Evolutionary conservation across 2,329 filamentous ascomycete species (phyloP), one percentile per base, ranked within the genome.

Genomic region (Fusarium marasasianum): DNA sequence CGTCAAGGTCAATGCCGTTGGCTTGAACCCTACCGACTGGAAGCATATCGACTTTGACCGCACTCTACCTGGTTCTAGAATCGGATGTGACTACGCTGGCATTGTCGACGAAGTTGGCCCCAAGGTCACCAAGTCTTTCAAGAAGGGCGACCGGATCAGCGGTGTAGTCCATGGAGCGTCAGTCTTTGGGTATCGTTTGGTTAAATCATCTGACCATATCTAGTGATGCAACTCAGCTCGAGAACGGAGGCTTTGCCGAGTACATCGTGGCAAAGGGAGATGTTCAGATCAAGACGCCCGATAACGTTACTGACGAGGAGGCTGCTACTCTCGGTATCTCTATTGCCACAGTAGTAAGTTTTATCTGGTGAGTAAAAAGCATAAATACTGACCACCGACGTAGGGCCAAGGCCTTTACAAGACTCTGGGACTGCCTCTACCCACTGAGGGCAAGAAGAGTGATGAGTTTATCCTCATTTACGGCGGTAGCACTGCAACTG

Each of bases 401-500:
- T 12, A 69, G 33, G 85, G 81, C 38, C 86, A 88, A 79, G 84
- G 82, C 2, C 81, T 88, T 22, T 88, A 87, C 79, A 83, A 86
- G 66, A 78, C 79, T 14, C 80, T 88, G 4, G 66, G 79, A 53
- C 80, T 87, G 1, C 83, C 84, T 0, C 78, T 88, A 5, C 89
- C 89, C 3, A 82, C 73, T n/a, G 65, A 79, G 17, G 81, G 84
- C 11, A 65, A 78, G 41, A 80, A 80, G n/a, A 80, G 82, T 31
- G 78, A 82, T 41, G 75, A 83, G 45, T 80, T 83, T 2, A 75
- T 86, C 53, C 74, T 86, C 8, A 84, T 85, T 63, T 85, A 86
- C 50, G 85, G 84, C 50, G 84, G 83, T 20, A 87, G 87, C 79
- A 90, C 86, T 17, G 88, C 87, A 7, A 89, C 88, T 3, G 86